Evolutionary conservation across 1,284 basidiomycete species (phyloP).

Genomic region (Cutaneotrichosporon mucoides): DNA sequence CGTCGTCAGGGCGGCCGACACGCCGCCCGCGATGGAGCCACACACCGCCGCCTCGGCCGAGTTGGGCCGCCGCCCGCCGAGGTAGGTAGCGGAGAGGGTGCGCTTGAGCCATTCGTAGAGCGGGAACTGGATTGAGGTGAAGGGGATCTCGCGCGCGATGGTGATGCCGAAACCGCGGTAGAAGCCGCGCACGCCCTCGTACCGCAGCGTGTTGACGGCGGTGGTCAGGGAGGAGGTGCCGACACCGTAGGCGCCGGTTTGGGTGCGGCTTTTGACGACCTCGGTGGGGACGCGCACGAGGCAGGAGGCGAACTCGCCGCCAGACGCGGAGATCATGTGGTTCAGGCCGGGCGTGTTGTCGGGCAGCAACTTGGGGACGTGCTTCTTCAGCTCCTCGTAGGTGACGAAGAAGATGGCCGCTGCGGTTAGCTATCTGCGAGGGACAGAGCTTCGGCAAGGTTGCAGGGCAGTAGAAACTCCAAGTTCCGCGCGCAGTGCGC

Average conservation of each 20-base stretch:
- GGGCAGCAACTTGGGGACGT: conserved; percentile 54
- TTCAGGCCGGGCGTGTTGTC: conserved; percentile 62
- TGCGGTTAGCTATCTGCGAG: no score
- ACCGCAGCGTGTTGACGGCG: conserved; percentile 54
- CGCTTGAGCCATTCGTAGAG: conserved; percentile 86
- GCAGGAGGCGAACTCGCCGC: conserved; percentile 85
- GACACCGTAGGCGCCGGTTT: conserved; percentile 66
- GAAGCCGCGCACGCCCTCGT: conserved; percentile 65
- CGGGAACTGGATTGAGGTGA: conserved; percentile 96
- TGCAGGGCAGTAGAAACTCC: no score
- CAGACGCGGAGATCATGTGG: conserved; percentile 75
- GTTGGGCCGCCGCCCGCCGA: conserved; percentile 56
- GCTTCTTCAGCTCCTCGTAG: conserved; percentile 83
- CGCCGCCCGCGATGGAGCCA: conserved; percentile 84
- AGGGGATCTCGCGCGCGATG: conserved; percentile 83
- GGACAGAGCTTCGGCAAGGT: no score
- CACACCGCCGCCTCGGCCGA: conserved; percentile 85
- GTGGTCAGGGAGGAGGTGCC: conserved; percentile 41
- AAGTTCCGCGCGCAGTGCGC: no score
- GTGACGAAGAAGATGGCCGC: conserved; percentile 75
- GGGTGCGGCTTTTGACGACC: conserved; percentile 81
- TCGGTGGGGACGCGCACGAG: conserved; percentile 91
- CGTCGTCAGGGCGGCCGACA: conserved; percentile 86
- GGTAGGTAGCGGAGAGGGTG: conserved; percentile 52
- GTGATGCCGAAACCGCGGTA: conserved; percentile 77